Conservation (phyloP, 2,329 filamentous ascomycete genomes). For the Tricladium varicosporioides region DNA sequence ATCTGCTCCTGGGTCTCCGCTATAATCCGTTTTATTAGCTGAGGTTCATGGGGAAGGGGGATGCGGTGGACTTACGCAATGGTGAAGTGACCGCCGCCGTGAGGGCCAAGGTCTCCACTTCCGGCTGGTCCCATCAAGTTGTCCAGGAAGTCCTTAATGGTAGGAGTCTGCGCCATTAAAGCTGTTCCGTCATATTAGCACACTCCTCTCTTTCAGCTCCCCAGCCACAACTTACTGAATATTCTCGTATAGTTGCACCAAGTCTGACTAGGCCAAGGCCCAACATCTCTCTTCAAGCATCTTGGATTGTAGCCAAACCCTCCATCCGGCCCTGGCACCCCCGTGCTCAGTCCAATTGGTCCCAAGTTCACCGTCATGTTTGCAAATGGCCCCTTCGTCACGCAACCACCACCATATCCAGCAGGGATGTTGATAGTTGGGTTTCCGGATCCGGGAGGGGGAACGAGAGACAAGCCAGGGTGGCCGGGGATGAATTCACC, state of each 20-base stretch:
- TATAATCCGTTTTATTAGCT: neutral
- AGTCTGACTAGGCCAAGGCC: neutral
- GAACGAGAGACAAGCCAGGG: conserved; percentile 18
- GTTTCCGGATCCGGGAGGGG: neutral
- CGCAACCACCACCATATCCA: conserved; percentile 52
- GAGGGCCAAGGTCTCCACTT: conserved; percentile 12
- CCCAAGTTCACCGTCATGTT: conserved; percentile 30
- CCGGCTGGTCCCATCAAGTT: conserved; percentile 29
- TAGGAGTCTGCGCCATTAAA: neutral
- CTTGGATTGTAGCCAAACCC: conserved; percentile 5
- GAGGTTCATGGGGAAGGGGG: neutral
- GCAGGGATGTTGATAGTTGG: conserved; percentile 37
- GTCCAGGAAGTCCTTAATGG: conserved; percentile 13
- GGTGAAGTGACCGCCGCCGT: conserved; percentile 38
- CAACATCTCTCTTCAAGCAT: neutral
- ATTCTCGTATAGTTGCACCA: neutral
- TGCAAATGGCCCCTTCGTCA: conserved; percentile 46
- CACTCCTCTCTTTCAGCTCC: neutral
- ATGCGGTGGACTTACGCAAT: conserved; percentile 27
- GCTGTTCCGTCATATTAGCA: neutral
- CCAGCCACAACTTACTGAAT: neutral
- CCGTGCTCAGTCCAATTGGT: conserved; percentile 10
- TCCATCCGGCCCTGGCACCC: neutral
- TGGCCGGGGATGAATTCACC: conserved; percentile 36
- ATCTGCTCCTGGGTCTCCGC: conserved; percentile 44